Evolutionary conservation across 202 grass and related monocot species (phyloP).

Genomic region (Dendrocalamus latiflorus): DNA sequence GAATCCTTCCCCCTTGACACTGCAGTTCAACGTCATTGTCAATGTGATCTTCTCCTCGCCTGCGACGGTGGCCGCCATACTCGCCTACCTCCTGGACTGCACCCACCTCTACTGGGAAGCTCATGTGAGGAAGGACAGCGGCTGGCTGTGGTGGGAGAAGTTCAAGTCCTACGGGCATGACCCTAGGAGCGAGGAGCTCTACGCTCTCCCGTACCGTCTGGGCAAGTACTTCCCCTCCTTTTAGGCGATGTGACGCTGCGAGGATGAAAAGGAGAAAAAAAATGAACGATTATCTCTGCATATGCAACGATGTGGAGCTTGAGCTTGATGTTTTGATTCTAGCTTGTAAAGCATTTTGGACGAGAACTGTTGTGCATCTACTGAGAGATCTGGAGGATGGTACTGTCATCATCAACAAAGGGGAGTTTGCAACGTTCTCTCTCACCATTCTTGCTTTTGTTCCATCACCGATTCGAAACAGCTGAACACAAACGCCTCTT

Average conservation of each 20-base stretch:
- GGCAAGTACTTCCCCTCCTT: slow-evolving; percentile 91
- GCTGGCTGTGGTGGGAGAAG: slow-evolving; percentile 80
- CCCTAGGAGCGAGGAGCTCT: slow-evolving; percentile 78
- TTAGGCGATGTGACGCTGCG: slow-evolving; percentile 14
- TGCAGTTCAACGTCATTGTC: slow-evolving; percentile 90
- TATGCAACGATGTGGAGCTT: slow-evolving; percentile 10
- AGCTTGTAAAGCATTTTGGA: slow-evolving; percentile 21
- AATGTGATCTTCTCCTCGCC: slow-evolving; percentile 93
- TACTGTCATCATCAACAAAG: not conserved
- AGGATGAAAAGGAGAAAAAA: not conserved
- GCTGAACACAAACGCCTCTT: slow-evolving; percentile 13
- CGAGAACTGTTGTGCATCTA: not conserved
- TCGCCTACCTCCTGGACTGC: slow-evolving; percentile 76
- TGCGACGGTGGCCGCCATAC: slow-evolving; percentile 74
- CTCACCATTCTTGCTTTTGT: not conserved
- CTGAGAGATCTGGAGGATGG: not conserved
- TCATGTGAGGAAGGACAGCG: slow-evolving; percentile 58
- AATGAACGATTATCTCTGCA: not conserved
- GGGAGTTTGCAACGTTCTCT: not conserved
- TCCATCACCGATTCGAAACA: not conserved
- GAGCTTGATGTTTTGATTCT: slow-evolving; percentile 28
- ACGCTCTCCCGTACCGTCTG: slow-evolving; percentile 72
- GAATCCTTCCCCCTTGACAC: not conserved
- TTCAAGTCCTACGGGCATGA: slow-evolving; percentile 65
- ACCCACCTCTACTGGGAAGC: slow-evolving; percentile 60